Evolutionary conservation across 306 rosid genomes (phyloP), one percentile per base, ranked within the genome.

Genomic region (Sechiopsis laciniata): DNA sequence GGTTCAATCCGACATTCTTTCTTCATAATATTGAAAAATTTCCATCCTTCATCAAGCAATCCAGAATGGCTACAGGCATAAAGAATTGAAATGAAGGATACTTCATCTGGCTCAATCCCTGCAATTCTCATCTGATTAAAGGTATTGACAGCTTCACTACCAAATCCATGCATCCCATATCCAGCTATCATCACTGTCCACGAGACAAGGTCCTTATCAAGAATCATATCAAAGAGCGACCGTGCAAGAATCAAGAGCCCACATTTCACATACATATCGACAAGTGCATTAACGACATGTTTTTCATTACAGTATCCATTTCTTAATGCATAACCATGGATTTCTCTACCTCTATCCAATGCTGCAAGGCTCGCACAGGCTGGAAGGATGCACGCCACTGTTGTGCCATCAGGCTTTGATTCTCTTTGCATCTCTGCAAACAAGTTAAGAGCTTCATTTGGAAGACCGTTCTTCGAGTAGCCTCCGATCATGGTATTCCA

Each of bases 401-500:
- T 85, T 50, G 81, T 76, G 70, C 82, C 24, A 64, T 89, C 80
- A 0, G 89, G 88, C 77, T 82, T 87, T 50, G 77, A 77, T 74
- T 75, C 85, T 67, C 59, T 22, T 48, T 83, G 88, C 89, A 87
- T 83, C 68, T 87, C 84, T 12, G 69, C 70, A 60, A 89, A 85
- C 64, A 85, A 74, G 72, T 29, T 75, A 71, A 89, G 84, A 82
- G 89, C 87, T 79, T 85, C 87, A 59, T 80, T 85, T 15, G 91
- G 91, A 78, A 89, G 82, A 80, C 71, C 37, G 21, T 82, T 89
- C 74, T 75, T 85, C 1, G 90, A 87, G 85, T 85, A 87, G 60
- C 97, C 95, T 61, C 92, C 92, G 0, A 91, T 82, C 84, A 88
- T 82, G 21, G 95, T 81, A 74, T 91, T 91, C 95, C 95, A 91